Conservation (phyloP, 208 protist genomes). For the Angomonas ambiguus region DNA sequence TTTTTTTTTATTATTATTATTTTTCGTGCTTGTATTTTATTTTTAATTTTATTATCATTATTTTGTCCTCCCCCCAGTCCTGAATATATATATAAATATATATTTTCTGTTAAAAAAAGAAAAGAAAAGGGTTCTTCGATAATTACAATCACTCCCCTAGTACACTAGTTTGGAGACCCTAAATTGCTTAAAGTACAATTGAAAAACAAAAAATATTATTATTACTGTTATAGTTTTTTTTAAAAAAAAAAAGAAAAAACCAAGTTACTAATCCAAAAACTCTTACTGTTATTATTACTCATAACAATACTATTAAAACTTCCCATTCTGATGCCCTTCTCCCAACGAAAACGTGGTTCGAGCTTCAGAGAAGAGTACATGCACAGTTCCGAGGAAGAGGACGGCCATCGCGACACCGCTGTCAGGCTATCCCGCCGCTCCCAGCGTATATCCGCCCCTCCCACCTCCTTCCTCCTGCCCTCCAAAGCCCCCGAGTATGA, state of each 20-base stretch:
- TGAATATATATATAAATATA: not conserved
- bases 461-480: constrained; percentile 22
- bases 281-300: constrained; percentile 6
- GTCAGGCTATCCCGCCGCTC: too few relatives aligned
- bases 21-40: constrained; percentile 5
- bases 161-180: too few relatives aligned
- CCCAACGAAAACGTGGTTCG: constrained; percentile 43
- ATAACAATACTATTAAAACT: constrained; percentile 7
- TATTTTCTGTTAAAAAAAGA: too few relatives aligned
- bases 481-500: constrained; percentile 38
- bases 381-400: not conserved
- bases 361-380: constrained; percentile 43
- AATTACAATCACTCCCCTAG: too few relatives aligned
- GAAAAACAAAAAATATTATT: too few relatives aligned
- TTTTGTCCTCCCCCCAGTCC: constrained; percentile 4
- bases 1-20: constrained; percentile 15
- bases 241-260: too few relatives aligned
- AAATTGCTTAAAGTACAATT: too few relatives aligned
- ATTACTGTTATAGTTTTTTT: too few relatives aligned
- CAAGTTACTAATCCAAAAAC: too few relatives aligned
- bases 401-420: too few relatives aligned
- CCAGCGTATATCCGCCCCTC: not conserved
- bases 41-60: constrained; percentile 14
- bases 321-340: constrained; percentile 11
- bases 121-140: too few relatives aligned